phyloP scores from a whole-genome alignment of 495 filamentous ascomycete species.

The Sordaria brevicollis region DNA sequence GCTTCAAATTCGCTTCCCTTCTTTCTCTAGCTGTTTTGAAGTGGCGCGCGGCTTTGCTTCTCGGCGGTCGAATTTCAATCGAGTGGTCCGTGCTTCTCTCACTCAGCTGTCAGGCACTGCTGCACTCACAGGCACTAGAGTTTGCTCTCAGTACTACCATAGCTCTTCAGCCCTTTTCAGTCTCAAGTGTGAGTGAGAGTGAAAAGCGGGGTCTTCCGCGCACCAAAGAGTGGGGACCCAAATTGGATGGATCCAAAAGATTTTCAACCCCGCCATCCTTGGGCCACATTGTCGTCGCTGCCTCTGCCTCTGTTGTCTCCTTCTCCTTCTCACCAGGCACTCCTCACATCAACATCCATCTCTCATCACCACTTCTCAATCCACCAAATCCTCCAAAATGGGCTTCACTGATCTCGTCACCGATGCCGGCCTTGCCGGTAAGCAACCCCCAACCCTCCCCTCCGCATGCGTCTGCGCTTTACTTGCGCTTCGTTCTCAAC shows the following conservation, averaged over 20 bases:
- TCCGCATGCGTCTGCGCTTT: not conserved
- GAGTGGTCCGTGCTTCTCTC: not conserved
- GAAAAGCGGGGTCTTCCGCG: not conserved
- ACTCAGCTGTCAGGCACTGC: not conserved
- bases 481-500: not conserved
- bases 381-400: slow-evolving; percentile 43
- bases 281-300: slow-evolving; percentile 1
- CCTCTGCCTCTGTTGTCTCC: slow-evolving; percentile 1
- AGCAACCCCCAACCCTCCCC: slow-evolving; percentile 19
- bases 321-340: slow-evolving; percentile 2
- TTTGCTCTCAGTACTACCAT: not conserved
- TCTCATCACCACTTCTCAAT: not conserved
- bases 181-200: too few species aligned
- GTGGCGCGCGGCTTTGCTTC: not conserved
- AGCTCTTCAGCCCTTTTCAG: not conserved
- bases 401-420: slow-evolving; percentile 89
- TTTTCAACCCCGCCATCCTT: slow-evolving; percentile 17
- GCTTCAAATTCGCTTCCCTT: too few species aligned
- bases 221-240: not conserved
- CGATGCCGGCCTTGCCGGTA: slow-evolving; percentile 79
- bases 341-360: not conserved
- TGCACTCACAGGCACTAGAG: not conserved
- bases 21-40: not conserved
- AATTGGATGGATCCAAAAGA: slow-evolving; percentile 4
- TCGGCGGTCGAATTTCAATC: not conserved